Evolutionary conservation across 139 green algal genomes (phyloP).

Genomic region (Chlorella sp.): DNA sequence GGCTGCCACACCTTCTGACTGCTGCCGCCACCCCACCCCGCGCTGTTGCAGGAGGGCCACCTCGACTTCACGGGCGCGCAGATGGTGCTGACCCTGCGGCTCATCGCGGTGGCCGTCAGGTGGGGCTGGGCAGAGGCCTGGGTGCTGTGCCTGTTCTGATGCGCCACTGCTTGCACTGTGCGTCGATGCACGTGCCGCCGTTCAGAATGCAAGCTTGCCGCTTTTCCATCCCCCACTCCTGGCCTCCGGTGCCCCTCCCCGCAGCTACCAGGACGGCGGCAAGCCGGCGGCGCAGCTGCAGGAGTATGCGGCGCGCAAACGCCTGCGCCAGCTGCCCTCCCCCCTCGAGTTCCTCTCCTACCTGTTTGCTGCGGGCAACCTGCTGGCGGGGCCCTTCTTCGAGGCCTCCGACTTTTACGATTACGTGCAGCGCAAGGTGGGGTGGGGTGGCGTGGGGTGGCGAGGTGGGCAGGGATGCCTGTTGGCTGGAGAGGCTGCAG

Average conservation of each 20-base stretch:
- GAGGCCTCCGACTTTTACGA: constrained; percentile 81
- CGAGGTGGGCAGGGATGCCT: too few relatives aligned
- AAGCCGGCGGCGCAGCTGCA: neutral
- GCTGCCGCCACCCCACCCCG: neutral
- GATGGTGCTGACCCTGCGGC: constrained; percentile 89
- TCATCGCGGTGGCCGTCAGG: constrained; percentile 76
- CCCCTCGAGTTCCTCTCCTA: constrained; percentile 77
- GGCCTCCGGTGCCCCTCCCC: neutral
- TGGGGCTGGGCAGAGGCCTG: neutral
- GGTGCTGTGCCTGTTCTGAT: neutral
- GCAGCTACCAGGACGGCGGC: constrained; percentile 51
- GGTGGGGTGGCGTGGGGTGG: too few relatives aligned
- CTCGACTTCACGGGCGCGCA: constrained; percentile 83
- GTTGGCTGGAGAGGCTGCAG: neutral
- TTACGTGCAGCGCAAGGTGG: constrained; percentile 68
- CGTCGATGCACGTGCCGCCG: neutral
- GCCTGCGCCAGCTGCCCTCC: constrained; percentile 54
- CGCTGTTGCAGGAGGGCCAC: constrained; percentile 47
- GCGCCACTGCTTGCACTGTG: neutral
- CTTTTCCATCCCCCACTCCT: neutral
- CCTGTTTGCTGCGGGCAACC: constrained; percentile 81
- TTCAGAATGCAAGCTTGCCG: too few relatives aligned
- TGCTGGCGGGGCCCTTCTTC: constrained; percentile 84
- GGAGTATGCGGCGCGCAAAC: constrained; percentile 30
- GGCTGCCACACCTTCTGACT: too few relatives aligned